Base-by-base conservation (phyloP, 2,329 filamentous ascomycete species). In the Penicillium oxalicum region DNA sequence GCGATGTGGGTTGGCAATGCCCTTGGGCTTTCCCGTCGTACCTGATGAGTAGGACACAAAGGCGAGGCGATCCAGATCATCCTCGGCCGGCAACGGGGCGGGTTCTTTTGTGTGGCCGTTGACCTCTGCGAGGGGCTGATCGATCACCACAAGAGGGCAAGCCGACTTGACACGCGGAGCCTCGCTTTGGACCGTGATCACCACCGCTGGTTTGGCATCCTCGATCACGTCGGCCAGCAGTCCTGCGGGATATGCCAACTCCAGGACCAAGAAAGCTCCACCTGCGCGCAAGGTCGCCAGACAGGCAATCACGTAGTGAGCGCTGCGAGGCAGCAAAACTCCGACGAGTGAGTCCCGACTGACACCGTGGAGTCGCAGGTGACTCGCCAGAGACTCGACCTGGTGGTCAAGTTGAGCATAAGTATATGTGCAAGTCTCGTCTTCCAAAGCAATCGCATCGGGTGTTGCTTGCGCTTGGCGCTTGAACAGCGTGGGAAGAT, bases 31-130 rank as follows among this genome's bases (percentile, higher is more conserved):
- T 56, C 86, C 86, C 0, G 86, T 90, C 0, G 86, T 88, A 33
- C 86, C 86, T 4, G 84, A 88, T 1, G 85, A 88, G 68, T 90
- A 90, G 1, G 85, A 86, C n/a, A 91, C 86, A 63, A 91, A 91
- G 13, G 84, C 82, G 18, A 91, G 75, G 38, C 83, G 77, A 54
- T 90, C 86, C 46, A 91, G 69, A 61, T 91, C 87, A 59, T 83
- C 76, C 6, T 84, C 80, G 0, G 76, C 73, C 2, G 84, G 83
- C 24, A 83, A 63, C 9, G 77, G 75, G 12, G 75, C 61, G 8
- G 72, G 67, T 44, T 72, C 66, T 41, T 75, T 71, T 4, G 72
- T 63, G n/a, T 76, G 47, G 34, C 64, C 68, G 59, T 70, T 71
- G 47, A 49, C 37, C 13, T 62, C 55, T 11, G 55, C 39, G 1